Base-by-base conservation (phyloP, 2,329 filamentous ascomycete species). In the Colletotrichum neosansevieriae region DNA sequence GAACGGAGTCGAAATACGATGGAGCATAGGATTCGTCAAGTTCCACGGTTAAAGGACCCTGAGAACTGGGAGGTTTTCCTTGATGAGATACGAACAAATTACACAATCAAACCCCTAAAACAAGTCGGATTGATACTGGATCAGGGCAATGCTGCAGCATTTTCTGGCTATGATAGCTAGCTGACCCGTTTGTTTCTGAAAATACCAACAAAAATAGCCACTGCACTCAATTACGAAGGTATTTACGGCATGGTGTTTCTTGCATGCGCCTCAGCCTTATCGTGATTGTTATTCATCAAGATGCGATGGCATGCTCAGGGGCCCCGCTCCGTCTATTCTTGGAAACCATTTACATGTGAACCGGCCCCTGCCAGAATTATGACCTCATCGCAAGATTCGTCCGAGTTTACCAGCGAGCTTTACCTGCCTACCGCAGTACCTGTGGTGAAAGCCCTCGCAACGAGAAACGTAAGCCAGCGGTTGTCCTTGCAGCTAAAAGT, bases 31-130 rank as follows among this genome's bases (percentile, higher is more conserved):
- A 6, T 19, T 11, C 40, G 15, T 6, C 6, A 6, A 9, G 42
- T 60, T 56, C 17, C 34, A n/a, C 6, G 17, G 19, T 59, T 40
- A 29, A 53, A n/a, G 36, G 45, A n/a, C 15, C 32, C 21, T 54
- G 19, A 51, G 34, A 34, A 56, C 34, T 15, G 51, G 51, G 19
- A 24, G 24, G 4, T 32, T 42, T 64, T 36, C n/a, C 47, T 45
- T 57, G 51, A 50, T 24, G 65, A 59, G 53, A 51, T 38, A 68
- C 36, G 54, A 65, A 64, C 34, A 62, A 54, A 7, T 29, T 40
- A 13, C 19, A 36, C 10, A 59, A 49, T 47, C 12, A 47, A 12
- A 56, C 6, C 29, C 19, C 34, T 24, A 21, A 53, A 60, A 51
- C 44, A 44, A n/a, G 49, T 59, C 51, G n/a, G 36, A 36, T 10